Evolutionary conservation across 164 flowering plant species (phyloP).

Genomic region (Chimonanthus praecox): DNA sequence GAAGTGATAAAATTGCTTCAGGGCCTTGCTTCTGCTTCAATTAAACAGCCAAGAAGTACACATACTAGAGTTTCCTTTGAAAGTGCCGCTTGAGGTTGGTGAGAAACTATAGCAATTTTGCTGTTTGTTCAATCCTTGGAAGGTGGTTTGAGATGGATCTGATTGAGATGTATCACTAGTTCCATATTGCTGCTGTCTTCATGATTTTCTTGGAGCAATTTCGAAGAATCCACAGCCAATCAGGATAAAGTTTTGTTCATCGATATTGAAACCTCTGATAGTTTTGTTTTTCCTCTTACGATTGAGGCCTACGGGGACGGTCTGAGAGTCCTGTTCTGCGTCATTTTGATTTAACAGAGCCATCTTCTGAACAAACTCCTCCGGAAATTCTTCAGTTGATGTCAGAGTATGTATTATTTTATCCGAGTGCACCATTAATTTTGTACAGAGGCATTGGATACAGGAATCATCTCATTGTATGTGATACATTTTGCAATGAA

Average conservation of each 20-base stretch:
- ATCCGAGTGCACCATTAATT: constrained; percentile 1
- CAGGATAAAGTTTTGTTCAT: neutral
- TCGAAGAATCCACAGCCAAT: neutral
- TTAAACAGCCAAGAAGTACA: neutral
- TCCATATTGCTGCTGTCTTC: neutral
- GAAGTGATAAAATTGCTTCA: constrained; percentile 12
- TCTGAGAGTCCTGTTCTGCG: neutral
- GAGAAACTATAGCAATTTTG: neutral
- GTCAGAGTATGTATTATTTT: neutral
- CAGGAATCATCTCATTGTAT: constrained; percentile 5
- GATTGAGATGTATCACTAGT: neutral
- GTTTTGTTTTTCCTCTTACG: neutral
- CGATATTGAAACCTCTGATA: neutral
- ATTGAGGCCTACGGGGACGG: neutral
- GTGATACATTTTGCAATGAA: neutral
- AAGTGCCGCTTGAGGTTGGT: constrained; percentile 3
- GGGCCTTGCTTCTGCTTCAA: constrained; percentile 10
- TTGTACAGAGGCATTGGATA: constrained; percentile 9
- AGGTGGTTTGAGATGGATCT: neutral
- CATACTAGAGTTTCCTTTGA: constrained; percentile 9
- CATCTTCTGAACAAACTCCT: neutral
- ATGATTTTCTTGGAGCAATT: neutral
- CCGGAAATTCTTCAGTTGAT: neutral
- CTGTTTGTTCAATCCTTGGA: neutral
- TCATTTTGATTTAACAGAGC: neutral